Base-by-base conservation (phyloP, 164 flowering plant genomes). In the Brasenia schreberi region DNA sequence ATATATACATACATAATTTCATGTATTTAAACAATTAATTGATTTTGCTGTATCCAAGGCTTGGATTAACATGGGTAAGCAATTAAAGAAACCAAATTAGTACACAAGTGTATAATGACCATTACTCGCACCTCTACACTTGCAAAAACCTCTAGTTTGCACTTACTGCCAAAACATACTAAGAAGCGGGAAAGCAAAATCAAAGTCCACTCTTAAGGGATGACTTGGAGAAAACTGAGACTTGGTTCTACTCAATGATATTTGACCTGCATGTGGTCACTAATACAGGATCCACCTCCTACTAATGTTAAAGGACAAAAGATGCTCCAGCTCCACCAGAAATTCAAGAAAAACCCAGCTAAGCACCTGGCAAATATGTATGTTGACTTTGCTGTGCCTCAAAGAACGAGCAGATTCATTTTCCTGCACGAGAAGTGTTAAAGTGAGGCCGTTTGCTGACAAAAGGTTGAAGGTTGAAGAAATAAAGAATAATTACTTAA, bases 351-450 rank as follows among this genome's bases (percentile, higher is more conserved):
- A 7, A 49, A 5, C 56, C 16, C 10, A 49, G 56, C 10, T 49
- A 49, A 9, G 59, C 61, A 94, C 98, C 96, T 93, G 87, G 69
- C 97, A 95, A 49, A 95, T 85, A 75, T 87, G 90, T 52, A 95
- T 85, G 75, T 78, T 87, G 72, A 85, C 90, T 82, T 95, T 95
- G 79, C 86, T 81, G 62, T 82, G 88, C 80, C 99, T 87, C 61
- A 89, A 77, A 66, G 92, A 66, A 73, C 82, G 95, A 69, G 99
- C 99, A 73, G 88, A 95, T 71, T 95, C 97, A 97, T 89, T 95
- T 73, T 95, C 97, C 97, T 94, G 77, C 67, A 78, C 12, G 18
- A 61, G 18, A 18, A n/a, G 19, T 61, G 17, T 18, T 18, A 23
- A 18, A 7, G 19, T 18, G 16, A 58, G 60, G 7, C 19, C 9